Evolutionary conservation across 2,329 filamentous ascomycete species (phyloP), one percentile per base, ranked within the genome.

Genomic region (Dothistroma pini): DNA sequence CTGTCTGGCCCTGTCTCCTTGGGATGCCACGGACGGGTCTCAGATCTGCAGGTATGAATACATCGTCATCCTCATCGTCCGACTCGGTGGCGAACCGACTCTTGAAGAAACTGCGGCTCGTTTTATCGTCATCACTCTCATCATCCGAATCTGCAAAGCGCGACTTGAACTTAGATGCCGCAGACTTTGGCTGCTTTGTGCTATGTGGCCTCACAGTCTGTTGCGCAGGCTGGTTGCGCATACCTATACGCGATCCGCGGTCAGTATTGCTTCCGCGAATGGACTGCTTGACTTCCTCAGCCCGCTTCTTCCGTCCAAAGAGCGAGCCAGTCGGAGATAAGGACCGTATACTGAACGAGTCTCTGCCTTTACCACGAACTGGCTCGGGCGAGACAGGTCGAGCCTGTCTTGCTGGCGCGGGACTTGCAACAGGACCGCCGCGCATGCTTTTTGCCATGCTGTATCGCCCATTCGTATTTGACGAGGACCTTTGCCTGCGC

Each of bases 391-490:
- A 76, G 11, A 71, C 70, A n/a, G 84, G 79, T 14, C 77, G 61
- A 41, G 60, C 61, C 76, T 50, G 74, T 72, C 1, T 77, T 71
- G 49, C 55, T 12, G 57, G 57, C 6, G 59, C 25, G 38, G 78
- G 74, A 10, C 75, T 71, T 52, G 74, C 66, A 9, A 76, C 73
- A 21, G 78, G 72, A 29, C 75, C 72, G 29, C 76, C 77, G 61
- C 92, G 84, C 89, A 96, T 90, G 1, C 89, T 91, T 56, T 81
- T 83, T 60, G 87, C 87, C 80, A 96, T 90, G 0, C 79, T 82
- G 57, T 86, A 83, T 25, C 76, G 70, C 4, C 78, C 78, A 0
- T 81, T 80, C 49, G 80, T 75, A 47, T 76, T 75, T 4, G 64
- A 58, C 1, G 69, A 56, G 59, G 72, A 56, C 60, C 66, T 60